Conservation (phyloP, 192 early-diverging fungal genomes). For the Entomortierella lignicola region DNA sequence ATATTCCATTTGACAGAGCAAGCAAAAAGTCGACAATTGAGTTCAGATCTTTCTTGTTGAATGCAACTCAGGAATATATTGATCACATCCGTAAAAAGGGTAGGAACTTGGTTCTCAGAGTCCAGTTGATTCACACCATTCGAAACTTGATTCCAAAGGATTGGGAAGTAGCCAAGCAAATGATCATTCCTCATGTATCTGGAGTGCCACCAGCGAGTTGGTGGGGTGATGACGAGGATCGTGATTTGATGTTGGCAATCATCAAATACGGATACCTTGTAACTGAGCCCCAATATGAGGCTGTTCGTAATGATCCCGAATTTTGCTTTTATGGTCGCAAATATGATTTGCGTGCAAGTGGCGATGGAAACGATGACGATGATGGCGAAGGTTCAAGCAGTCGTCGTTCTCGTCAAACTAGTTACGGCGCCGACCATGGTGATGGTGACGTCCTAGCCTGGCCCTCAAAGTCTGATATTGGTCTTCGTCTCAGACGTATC, state of each 20-base stretch:
- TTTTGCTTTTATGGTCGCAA: slow-evolving; percentile 67
- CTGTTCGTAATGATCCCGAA: slow-evolving; percentile 65
- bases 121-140: slow-evolving; percentile 82
- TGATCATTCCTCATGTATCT: slow-evolving; percentile 74
- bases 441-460: slow-evolving; percentile 60
- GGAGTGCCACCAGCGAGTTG: slow-evolving; percentile 65
- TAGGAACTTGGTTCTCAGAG: slow-evolving; percentile 75
- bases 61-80: slow-evolving; percentile 78
- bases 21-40: slow-evolving; percentile 74
- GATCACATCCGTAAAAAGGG: slow-evolving; percentile 78
- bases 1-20: slow-evolving; percentile 72
- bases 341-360: slow-evolving; percentile 53
- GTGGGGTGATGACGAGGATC: slow-evolving; percentile 88
- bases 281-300: slow-evolving; percentile 50
- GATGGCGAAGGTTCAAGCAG: slow-evolving; percentile 44
- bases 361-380: slow-evolving; percentile 50
- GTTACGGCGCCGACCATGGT: slow-evolving; percentile 17
- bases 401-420: slow-evolving; percentile 40
- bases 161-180: slow-evolving; percentile 68
- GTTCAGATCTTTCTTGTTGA: slow-evolving; percentile 75
- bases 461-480: slow-evolving; percentile 73
- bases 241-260: slow-evolving; percentile 82
- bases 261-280: slow-evolving; percentile 80
- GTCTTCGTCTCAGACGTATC: slow-evolving; percentile 67
- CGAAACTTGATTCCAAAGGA: slow-evolving; percentile 76